phyloP scores from a whole-genome alignment of 306 rosid genomes.

The Rosa multiflora region DNA sequence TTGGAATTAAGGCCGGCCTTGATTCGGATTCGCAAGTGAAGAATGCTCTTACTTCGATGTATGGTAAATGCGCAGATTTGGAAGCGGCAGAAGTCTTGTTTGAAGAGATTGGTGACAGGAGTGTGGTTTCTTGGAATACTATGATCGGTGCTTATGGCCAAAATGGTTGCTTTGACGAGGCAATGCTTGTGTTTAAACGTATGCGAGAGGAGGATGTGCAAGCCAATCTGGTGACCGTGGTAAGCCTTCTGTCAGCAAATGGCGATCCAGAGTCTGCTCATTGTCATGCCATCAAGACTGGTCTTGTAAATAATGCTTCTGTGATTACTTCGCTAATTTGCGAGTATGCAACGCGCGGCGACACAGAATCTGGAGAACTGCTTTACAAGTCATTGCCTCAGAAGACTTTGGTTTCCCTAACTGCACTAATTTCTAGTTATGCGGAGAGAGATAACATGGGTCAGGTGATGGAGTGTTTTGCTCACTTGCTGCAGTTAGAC shows the following conservation, averaged over 20 bases:
- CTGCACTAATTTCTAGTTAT: slow-evolving; percentile 63
- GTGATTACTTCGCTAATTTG: slow-evolving; percentile 69
- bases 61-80: slow-evolving; percentile 65
- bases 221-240: slow-evolving; percentile 59
- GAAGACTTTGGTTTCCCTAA: slow-evolving; percentile 55
- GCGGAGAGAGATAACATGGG: slow-evolving; percentile 50
- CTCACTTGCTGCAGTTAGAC: slow-evolving; percentile 41
- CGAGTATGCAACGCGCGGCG: slow-evolving; percentile 49
- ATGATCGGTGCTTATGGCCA: slow-evolving; percentile 73
- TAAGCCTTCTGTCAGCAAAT: slow-evolving; percentile 65
- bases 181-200: slow-evolving; percentile 51
- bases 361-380: slow-evolving; percentile 42
- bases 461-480: slow-evolving; percentile 47
- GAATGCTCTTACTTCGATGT: slow-evolving; percentile 67
- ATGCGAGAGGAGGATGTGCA: slow-evolving; percentile 49
- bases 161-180: slow-evolving; percentile 50
- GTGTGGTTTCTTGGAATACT: slow-evolving; percentile 79
- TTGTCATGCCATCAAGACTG: slow-evolving; percentile 55
- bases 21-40: slow-evolving; percentile 40
- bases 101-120: slow-evolving; percentile 49
- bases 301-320: slow-evolving; percentile 45
- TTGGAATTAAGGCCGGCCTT: slow-evolving; percentile 48
- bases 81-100: slow-evolving; percentile 54
- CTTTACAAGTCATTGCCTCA: slow-evolving; percentile 48
- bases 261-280: slow-evolving; percentile 48